These are phyloP conservation scores for Mimosa pudica DNA, from an alignment of 306 rosid species.

Conservation along the genomic window DNA sequence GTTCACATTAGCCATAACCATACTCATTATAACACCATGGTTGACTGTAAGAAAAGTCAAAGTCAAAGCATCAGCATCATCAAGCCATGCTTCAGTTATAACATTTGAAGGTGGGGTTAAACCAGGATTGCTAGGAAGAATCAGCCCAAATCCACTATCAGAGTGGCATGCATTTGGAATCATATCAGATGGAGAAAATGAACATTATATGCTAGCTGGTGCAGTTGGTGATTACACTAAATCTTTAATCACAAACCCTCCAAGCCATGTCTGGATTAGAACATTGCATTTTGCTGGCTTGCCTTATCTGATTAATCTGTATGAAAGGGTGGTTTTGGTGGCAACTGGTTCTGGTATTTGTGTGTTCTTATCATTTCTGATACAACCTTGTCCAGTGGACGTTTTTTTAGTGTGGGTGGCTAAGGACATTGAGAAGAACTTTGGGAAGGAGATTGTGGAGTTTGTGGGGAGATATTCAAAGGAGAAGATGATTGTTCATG, in stretches of 20 bases:
- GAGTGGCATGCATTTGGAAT: slow-evolving; percentile 61
- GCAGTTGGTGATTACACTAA: slow-evolving; percentile 53
- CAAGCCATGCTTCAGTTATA: slow-evolving; percentile 46
- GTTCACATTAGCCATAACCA: slow-evolving; percentile 43
- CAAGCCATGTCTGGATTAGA: slow-evolving; percentile 45
- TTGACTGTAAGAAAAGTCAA: slow-evolving; percentile 42
- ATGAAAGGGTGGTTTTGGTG: slow-evolving; percentile 41
- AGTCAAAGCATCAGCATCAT: slow-evolving; percentile 36
- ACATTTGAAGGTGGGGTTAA: slow-evolving; percentile 47
- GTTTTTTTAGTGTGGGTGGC: slow-evolving; percentile 74
- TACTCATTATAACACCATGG: slow-evolving; percentile 49
- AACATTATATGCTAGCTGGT: slow-evolving; percentile 52
- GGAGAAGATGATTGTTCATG: slow-evolving; percentile 62
- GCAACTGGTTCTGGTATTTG: slow-evolving; percentile 71
- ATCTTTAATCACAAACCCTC: slow-evolving; percentile 41
- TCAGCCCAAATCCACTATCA: slow-evolving; percentile 51
- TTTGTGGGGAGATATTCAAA: slow-evolving; percentile 45
- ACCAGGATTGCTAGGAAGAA: slow-evolving; percentile 50
- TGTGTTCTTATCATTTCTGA: slow-evolving; percentile 64
- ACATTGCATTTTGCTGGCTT: slow-evolving; percentile 44
- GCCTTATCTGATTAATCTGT: slow-evolving; percentile 48
- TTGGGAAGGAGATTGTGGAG: slow-evolving; percentile 54
- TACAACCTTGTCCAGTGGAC: slow-evolving; percentile 52
- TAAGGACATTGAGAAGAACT: slow-evolving; percentile 64
- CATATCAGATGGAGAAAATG: slow-evolving; percentile 45